Evolutionary conservation across 768 basidiomycete genomes (phyloP).

Genomic region (Hericium rajendrae): DNA sequence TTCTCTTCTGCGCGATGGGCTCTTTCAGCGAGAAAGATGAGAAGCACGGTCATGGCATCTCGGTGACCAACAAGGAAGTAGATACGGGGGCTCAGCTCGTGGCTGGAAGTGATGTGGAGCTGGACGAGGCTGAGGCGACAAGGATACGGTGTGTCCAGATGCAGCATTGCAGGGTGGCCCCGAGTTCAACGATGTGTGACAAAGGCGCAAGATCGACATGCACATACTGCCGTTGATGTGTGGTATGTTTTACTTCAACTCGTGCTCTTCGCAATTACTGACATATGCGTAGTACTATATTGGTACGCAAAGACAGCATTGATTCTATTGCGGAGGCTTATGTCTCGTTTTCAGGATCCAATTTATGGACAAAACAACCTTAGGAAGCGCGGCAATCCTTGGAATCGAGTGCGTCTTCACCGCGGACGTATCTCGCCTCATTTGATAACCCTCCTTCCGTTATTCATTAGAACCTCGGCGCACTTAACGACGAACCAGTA

Average conservation of each 20-base stretch:
- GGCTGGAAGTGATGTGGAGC: slow-evolving; percentile 29
- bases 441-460: background rate
- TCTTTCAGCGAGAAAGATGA: slow-evolving; percentile 9
- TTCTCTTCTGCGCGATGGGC: background rate
- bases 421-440: background rate
- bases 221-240: slow-evolving; percentile 68
- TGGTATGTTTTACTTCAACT: slow-evolving; percentile 32
- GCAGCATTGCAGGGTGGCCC: background rate
- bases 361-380: slow-evolving; percentile 70
- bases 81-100: slow-evolving; percentile 56
- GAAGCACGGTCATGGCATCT: slow-evolving; percentile 14
- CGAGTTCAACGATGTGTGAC: slow-evolving; percentile 16
- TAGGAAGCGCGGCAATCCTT: slow-evolving; percentile 58
- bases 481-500: slow-evolving; percentile 60
- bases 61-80: slow-evolving; percentile 38
- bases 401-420: slow-evolving; percentile 47
- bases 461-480: slow-evolving; percentile 37
- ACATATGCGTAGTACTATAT: slow-evolving; percentile 34
- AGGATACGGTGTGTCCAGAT: slow-evolving; percentile 32
- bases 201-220: slow-evolving; percentile 47
- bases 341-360: slow-evolving; percentile 42
- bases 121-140: slow-evolving; percentile 43
- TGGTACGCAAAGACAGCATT: slow-evolving; percentile 28
- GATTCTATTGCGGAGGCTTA: background rate
- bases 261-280: background rate